Conservation (phyloP, 139 green algal species). For the Mychonastes homosphaera region DNA sequence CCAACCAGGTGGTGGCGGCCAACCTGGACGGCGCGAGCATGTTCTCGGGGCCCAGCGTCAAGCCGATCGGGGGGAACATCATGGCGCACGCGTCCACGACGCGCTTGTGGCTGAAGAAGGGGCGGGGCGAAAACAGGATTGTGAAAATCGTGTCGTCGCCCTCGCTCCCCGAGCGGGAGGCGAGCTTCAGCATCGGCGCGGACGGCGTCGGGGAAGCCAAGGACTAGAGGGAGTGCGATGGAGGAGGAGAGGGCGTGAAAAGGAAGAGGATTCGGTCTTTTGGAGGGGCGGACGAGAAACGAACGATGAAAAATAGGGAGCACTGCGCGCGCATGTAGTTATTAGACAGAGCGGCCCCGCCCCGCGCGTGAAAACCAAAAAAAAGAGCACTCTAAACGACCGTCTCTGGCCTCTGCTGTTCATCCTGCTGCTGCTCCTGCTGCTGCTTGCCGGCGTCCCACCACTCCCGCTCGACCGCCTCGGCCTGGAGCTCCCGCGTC, state of each 20-base stretch:
- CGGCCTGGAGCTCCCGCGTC: too few species aligned
- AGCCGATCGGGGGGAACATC: conserved; percentile 98
- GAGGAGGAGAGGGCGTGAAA: not conserved
- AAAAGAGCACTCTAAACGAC: too few species aligned
- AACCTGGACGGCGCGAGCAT: conserved; percentile 82
- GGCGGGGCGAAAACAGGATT: conserved; percentile 65
- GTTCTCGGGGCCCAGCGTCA: conserved; percentile 85
- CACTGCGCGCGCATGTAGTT: too few species aligned
- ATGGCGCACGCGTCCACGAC: conserved; percentile 99
- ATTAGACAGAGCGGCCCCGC: too few species aligned
- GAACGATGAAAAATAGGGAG: not conserved
- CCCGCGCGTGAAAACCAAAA: too few species aligned
- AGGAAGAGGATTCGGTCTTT: not conserved
- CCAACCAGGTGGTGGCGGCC: conserved; percentile 92
- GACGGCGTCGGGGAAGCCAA: conserved; percentile 81
- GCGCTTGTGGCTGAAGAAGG: conserved; percentile 84
- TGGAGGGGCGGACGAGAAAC: not conserved
- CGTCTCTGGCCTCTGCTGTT: too few species aligned
- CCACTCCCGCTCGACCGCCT: too few species aligned
- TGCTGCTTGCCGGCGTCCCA: too few species aligned
- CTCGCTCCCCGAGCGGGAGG: conserved; percentile 84
- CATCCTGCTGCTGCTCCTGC: too few species aligned
- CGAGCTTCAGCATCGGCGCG: conserved; percentile 72
- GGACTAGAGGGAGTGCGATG: conserved; percentile 40
- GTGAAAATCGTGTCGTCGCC: conserved; percentile 86